Conservation (phyloP, 2,329 filamentous ascomycete species). For the Elsinoe batatas region DNA sequence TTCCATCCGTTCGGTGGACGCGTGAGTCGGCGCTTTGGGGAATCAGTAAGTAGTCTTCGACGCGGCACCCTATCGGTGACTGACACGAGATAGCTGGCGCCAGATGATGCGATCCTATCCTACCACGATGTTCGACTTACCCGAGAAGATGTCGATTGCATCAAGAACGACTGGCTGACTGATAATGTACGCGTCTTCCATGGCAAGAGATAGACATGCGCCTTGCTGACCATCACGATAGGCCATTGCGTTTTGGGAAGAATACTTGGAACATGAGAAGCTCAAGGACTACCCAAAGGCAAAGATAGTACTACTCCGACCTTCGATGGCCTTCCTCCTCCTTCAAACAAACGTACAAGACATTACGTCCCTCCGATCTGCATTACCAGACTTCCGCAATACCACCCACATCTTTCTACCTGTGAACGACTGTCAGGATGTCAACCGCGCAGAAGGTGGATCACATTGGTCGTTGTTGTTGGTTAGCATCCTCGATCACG, state of each 20-base stretch:
- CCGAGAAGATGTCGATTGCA: slow-evolving; percentile 75
- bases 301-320: slow-evolving; percentile 80
- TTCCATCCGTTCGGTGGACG: slow-evolving; percentile 47
- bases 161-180: slow-evolving; percentile 91
- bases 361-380: slow-evolving; percentile 48
- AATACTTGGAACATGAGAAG: slow-evolving; percentile 85
- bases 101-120: slow-evolving; percentile 60
- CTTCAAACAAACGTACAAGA: slow-evolving; percentile 54
- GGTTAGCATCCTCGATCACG: slow-evolving; percentile 76
- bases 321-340: slow-evolving; percentile 85
- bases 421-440: slow-evolving; percentile 78
- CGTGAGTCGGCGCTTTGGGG: slow-evolving; percentile 42
- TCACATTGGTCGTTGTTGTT: slow-evolving; percentile 92
- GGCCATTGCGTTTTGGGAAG: slow-evolving; percentile 98
- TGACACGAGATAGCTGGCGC: slow-evolving; percentile 21
- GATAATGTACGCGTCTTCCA: slow-evolving; percentile 60
- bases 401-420: slow-evolving; percentile 93
- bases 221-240: slow-evolving; percentile 26
- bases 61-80: neutral
- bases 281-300: slow-evolving; percentile 70
- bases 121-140: slow-evolving; percentile 61
- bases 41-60: slow-evolving; percentile 32
- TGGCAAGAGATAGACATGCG: neutral
- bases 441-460: slow-evolving; percentile 72
- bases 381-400: slow-evolving; percentile 67